phyloP scores from a whole-genome alignment of 805 yeast species.

The Lipomyces starkeyi region DNA sequence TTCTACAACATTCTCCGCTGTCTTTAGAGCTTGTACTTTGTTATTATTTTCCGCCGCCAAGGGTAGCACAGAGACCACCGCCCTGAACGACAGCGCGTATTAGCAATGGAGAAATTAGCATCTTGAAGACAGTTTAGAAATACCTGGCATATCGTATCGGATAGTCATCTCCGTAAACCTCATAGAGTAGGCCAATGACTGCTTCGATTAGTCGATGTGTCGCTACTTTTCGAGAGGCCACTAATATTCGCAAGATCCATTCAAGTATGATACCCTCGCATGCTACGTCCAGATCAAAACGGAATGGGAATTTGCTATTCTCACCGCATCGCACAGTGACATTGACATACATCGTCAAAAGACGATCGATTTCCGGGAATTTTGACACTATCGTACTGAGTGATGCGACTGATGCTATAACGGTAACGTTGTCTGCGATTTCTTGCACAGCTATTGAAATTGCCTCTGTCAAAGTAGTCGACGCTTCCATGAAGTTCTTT shows the following conservation, averaged over 20 bases:
- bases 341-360: slow-evolving; percentile 13
- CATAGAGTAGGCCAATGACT: not conserved
- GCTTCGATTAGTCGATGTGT: not conserved
- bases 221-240: slow-evolving; percentile 5
- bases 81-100: not conserved
- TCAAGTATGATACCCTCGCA: slow-evolving; percentile 25
- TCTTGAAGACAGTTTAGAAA: not conserved
- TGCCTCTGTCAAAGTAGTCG: slow-evolving; percentile 10
- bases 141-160: slow-evolving; percentile 26
- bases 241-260: slow-evolving; percentile 19
- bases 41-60: not conserved
- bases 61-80: slow-evolving; percentile 3
- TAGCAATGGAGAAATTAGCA: not conserved
- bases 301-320: not conserved
- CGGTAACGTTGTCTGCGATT: not conserved
- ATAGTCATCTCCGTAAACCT: slow-evolving; percentile 8
- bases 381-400: slow-evolving; percentile 5
- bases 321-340: not conserved
- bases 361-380: slow-evolving; percentile 15
- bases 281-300: slow-evolving; percentile 1
- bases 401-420: not conserved
- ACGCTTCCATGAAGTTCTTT: slow-evolving; percentile 9
- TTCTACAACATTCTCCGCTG: not conserved
- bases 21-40: slow-evolving; percentile 7
- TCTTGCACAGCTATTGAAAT: not conserved